phyloP scores from a whole-genome alignment of 495 filamentous ascomycete genomes.

The Neurospora africana region DNA sequence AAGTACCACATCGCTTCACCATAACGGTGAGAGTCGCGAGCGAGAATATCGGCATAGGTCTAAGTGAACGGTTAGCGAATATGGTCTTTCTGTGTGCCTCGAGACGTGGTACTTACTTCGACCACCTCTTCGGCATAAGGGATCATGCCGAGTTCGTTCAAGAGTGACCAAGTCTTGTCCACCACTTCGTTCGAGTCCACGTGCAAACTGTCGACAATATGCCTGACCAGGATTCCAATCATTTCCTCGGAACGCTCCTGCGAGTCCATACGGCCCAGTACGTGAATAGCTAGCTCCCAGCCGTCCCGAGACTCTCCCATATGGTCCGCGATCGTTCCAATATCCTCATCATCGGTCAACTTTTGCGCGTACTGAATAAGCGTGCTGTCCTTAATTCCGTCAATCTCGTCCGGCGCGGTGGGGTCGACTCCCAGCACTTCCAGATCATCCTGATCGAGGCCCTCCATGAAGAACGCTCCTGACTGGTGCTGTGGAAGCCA shows the following conservation, averaged over 20 bases:
- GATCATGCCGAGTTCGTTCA: constrained; percentile 58
- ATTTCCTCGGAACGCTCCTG: constrained; percentile 50
- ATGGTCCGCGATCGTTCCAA: constrained; percentile 21
- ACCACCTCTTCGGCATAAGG: constrained; percentile 61
- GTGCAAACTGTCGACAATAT: constrained; percentile 52
- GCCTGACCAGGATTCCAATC: constrained; percentile 42
- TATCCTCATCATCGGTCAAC: constrained; percentile 33
- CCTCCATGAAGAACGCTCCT: constrained; percentile 19
- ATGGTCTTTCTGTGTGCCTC: constrained; percentile 6
- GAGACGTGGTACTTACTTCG: constrained; percentile 48
- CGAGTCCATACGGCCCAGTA: constrained; percentile 66
- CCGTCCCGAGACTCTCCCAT: constrained; percentile 45
- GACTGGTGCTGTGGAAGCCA: constrained; percentile 56
- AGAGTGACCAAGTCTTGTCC: constrained; percentile 62
- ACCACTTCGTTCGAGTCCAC: constrained; percentile 55
- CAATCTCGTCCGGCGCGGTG: constrained; percentile 32
- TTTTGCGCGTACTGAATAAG: constrained; percentile 61
- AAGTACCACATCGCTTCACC: constrained; percentile 79
- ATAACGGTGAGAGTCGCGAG: constrained; percentile 56
- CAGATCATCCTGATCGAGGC: constrained; percentile 44
- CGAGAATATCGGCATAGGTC: constrained; percentile 67
- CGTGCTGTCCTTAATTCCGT: constrained; percentile 57
- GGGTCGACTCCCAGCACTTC: constrained; percentile 42
- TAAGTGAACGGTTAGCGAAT: constrained; percentile 28
- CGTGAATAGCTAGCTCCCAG: constrained; percentile 76